Evolutionary conservation across 305 asterid species (phyloP), one percentile per base, ranked within the genome.

Genomic region (Solanum aculeatissimum): DNA sequence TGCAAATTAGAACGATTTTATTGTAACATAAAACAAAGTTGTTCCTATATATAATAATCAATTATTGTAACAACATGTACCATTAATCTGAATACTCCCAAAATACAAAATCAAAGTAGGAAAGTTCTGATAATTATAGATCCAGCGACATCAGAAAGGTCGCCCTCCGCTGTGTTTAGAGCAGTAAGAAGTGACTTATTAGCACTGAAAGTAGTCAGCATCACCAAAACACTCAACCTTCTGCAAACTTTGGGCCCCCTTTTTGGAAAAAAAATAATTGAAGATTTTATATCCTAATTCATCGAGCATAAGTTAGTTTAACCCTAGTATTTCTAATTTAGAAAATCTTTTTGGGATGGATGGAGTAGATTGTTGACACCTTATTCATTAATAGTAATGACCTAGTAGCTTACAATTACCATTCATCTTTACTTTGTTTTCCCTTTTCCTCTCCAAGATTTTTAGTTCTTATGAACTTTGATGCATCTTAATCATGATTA

Each of bases 211-310:
- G n/a, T n/a, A 15, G 51, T 83, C 86, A 66, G 95, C 91, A 86
- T 85, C 89, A 75, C 32, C 63, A 21, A 54, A 86, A 35, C 89
- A 35, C n/a, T 83, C 90, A 14, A 87, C 90, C 83, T 80, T 86
- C 90, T 0, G 92, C 92, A 32, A 88, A 90, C 29, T 88, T 90
- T 0, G 92, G 91, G 60, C 86, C 53, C 15, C 94, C 93, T 84
- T 84, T 55, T 19, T 3, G n/a, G n/a, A 9, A 6, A 19, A 19
- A 19, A 55, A 55, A 55, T 19, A 12, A 1, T 3, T 35, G 5
- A 58, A 21, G 1, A 21, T 58, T 21, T 58, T 21, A 58, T 21
- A 3, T 0, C 3, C 1, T 4, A 58, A 58, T 58, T 58, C 8
- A 21, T 58, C 3, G 0, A 58, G 11, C 29, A 58, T 58, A 14